Evolutionary conservation across 148 eudicot genomes (phyloP).

Genomic region (Nepenthes mirabilis): DNA sequence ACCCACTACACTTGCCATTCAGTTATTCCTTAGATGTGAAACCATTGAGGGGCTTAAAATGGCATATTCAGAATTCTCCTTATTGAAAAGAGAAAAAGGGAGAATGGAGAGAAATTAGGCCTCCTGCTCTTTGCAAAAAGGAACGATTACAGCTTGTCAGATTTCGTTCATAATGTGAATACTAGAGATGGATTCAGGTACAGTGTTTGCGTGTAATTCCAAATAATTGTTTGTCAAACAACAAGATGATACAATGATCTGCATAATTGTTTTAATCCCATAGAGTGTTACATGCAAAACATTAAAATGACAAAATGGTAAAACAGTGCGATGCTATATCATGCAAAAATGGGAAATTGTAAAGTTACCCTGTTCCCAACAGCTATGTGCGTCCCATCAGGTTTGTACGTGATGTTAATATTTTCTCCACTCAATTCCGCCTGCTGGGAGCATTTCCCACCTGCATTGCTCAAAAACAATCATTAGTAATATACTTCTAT

Average conservation of each 20-base stretch:
- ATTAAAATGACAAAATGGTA: background rate
- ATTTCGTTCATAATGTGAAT: no score
- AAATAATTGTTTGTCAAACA: no score
- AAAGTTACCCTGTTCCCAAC: constrained; percentile 84
- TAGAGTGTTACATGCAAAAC: background rate
- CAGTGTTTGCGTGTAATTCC: no score
- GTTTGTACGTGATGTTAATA: constrained; percentile 89
- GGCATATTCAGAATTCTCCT: no score
- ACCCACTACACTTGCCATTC: no score
- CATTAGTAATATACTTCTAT: background rate
- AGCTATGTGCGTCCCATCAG: constrained; percentile 87
- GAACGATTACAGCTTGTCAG: no score
- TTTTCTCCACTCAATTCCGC: constrained; percentile 95
- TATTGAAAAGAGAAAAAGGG: no score
- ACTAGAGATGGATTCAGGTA: no score
- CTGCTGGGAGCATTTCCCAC: constrained; percentile 95
- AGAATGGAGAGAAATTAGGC: no score
- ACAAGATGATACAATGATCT: background rate
- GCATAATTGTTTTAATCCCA: background rate
- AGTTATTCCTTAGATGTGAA: no score
- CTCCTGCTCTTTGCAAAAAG: no score
- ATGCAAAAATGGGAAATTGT: constrained; percentile 1
- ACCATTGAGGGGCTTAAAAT: no score
- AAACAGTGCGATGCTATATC: background rate
- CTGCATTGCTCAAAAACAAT: constrained; percentile 21